These are phyloP conservation scores for Aspergillus brunneoviolaceus DNA, from an alignment of 2,329 filamentous ascomycete genomes.

Conservation along the genomic window DNA sequence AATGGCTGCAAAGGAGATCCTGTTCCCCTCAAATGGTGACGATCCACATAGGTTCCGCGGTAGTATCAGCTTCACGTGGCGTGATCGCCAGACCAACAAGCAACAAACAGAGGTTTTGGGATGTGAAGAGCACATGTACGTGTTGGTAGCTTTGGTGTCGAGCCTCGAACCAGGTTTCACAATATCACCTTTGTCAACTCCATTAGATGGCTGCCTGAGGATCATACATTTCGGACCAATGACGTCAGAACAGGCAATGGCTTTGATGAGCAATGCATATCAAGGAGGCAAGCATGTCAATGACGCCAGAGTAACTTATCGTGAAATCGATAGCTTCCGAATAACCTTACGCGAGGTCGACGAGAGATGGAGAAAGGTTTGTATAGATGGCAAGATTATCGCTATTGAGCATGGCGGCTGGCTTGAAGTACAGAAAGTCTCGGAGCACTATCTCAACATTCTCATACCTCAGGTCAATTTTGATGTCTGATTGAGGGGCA, in stretches of 20 bases:
- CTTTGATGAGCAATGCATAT: conserved; percentile 68
- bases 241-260: conserved; percentile 66
- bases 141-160: conserved; percentile 73
- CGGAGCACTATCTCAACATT: conserved; percentile 22
- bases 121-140: conserved; percentile 65
- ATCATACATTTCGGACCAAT: conserved; percentile 74
- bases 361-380: conserved; percentile 75
- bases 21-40: conserved; percentile 58
- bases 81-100: conserved; percentile 18
- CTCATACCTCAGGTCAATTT: not conserved
- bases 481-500: too few relatives aligned
- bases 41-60: conserved; percentile 59
- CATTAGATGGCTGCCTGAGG: conserved; percentile 68
- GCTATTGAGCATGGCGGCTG: conserved; percentile 68
- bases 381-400: conserved; percentile 88
- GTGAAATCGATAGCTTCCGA: conserved; percentile 64
- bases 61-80: conserved; percentile 47
- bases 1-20: conserved; percentile 75
- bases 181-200: conserved; percentile 71
- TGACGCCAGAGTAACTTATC: conserved; percentile 65
- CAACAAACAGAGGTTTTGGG: conserved; percentile 34
- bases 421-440: conserved; percentile 58
- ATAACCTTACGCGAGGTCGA: conserved; percentile 65
- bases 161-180: conserved; percentile 78
- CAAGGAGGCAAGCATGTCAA: conserved; percentile 56